Percentiles rank a stretch among this genome's conserved stretches.
These are phyloP conservation scores for Biscogniauxia sp. DNA, from an alignment of 2,329 filamentous ascomycete genomes.

Conservation along the genomic window DNA sequence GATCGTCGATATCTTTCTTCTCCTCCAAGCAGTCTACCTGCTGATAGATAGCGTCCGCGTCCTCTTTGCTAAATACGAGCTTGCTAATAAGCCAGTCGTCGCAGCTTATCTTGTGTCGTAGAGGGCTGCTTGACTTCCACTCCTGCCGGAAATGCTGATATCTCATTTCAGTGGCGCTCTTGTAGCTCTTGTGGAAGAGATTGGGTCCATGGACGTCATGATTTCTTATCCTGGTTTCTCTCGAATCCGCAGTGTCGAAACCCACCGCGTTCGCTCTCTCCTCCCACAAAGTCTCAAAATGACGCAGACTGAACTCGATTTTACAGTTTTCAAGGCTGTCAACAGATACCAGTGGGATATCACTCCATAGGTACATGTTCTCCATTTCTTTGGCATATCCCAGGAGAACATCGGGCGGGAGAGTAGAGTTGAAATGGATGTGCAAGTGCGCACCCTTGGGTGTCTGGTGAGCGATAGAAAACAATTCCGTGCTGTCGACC, in stretches of 20 bases:
- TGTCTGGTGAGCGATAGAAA: conserved; percentile 54
- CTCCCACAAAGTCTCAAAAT: conserved; percentile 34
- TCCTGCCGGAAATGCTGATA: conserved; percentile 26
- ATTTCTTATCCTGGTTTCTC: conserved; percentile 1
- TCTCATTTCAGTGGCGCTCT: conserved; percentile 23
- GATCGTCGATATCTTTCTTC: not conserved
- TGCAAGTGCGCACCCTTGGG: conserved; percentile 74
- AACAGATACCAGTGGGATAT: conserved; percentile 43
- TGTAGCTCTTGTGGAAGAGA: conserved; percentile 23
- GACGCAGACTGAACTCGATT: conserved; percentile 55
- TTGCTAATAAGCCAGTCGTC: conserved; percentile 59
- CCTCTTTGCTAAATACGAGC: conserved; percentile 59
- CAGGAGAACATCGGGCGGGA: conserved; percentile 60
- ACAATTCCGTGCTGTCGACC: conserved; percentile 56
- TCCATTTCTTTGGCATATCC: conserved; percentile 52
- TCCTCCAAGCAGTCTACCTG: conserved; percentile 3
- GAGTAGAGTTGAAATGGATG: conserved; percentile 75
- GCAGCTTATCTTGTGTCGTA: conserved; percentile 32
- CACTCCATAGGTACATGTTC: conserved; percentile 70
- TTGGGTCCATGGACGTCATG: conserved; percentile 21
- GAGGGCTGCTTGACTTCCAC: conserved; percentile 23
- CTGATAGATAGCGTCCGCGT: conserved; percentile 41
- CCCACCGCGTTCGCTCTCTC: conserved; percentile 42
- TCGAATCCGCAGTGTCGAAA: not conserved
- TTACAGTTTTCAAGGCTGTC: conserved; percentile 53